Percentiles rank a stretch among this genome's conserved stretches.
These are phyloP conservation scores for Trichoderma erinaceum DNA, from an alignment of 495 filamentous ascomycete genomes.

Conservation along the genomic window DNA sequence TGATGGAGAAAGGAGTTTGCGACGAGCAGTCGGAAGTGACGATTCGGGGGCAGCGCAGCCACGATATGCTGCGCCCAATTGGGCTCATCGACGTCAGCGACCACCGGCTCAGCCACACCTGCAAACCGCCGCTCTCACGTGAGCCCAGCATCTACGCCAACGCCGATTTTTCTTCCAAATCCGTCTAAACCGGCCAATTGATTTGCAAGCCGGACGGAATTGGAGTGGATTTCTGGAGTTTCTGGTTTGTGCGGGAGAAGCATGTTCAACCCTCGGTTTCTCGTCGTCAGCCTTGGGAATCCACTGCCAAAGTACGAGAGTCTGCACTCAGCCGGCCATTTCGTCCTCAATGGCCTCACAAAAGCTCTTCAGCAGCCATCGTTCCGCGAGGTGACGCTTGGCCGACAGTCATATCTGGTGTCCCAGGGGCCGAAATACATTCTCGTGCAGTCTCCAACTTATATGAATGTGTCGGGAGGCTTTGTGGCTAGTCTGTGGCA, in stretches of 20 bases:
- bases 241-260: slow-evolving; percentile 10
- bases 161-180: slow-evolving; percentile 12
- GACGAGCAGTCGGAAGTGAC: slow-evolving; percentile 16
- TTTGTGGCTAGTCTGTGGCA: slow-evolving; percentile 44
- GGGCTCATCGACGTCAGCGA: slow-evolving; percentile 23
- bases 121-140: neutral
- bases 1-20: slow-evolving; percentile 18
- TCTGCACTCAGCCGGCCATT: slow-evolving; percentile 77
- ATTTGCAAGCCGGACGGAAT: neutral
- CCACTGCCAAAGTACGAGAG: slow-evolving; percentile 55
- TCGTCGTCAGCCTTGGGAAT: slow-evolving; percentile 46
- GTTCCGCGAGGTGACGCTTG: slow-evolving; percentile 37
- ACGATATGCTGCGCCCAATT: slow-evolving; percentile 13
- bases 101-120: slow-evolving; percentile 17
- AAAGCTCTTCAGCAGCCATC: slow-evolving; percentile 40
- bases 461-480: slow-evolving; percentile 70
- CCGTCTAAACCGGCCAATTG: too few relatives aligned
- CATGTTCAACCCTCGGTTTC: slow-evolving; percentile 33
- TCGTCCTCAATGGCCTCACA: slow-evolving; percentile 52
- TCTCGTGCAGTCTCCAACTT: slow-evolving; percentile 59
- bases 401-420: slow-evolving; percentile 35
- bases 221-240: neutral
- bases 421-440: slow-evolving; percentile 47
- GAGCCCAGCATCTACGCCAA: slow-evolving; percentile 9
- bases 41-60: slow-evolving; percentile 18